Base-by-base conservation (phyloP, 192 early-diverging fungal species). In the Mortierella hygrophila region DNA sequence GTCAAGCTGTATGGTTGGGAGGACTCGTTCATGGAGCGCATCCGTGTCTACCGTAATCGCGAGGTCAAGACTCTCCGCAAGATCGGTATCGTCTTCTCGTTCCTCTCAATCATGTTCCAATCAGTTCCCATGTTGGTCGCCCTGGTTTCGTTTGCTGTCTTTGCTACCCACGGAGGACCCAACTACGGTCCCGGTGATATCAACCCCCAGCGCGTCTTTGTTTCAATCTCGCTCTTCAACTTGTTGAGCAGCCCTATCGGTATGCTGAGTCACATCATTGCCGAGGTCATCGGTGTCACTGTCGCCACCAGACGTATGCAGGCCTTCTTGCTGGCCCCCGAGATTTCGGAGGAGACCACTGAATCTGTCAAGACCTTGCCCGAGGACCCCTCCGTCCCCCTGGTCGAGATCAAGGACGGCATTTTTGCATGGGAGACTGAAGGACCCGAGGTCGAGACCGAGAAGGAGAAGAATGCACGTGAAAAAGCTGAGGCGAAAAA, bases 1-100 rank as follows among this genome's bases (percentile, higher is more conserved):
- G 87, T 90, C 77, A 90, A 90, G 71, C 49, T 90, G 46, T 85
- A 90, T 29, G 89, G 86, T 21, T 90, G 84, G 89, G 76, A 75
- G 35, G 79, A 81, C 23, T 86, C 84, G 0, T 86, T 86, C 54
- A 29, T 44, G 18, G 84, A 86, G 18, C 84, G 84, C 32, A 75
- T 86, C 42, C 69, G 38, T 18, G 49, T 74, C 42, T 86, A 69
- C 76, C 78, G 84, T 47, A 54, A 72, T 26, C 84, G 84, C 5
- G 84, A 86, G 46, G 57, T 86, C 9, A 49, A 60, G 60, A 86
- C 70, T n/a, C 75, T 86, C n/a, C 78, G 84, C 44, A 86, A 78
- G 79, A 86, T 86, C 42, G 84, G 84, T 35, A 18, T 81, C 49
- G 72, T 75, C 35, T 86, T 86, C 52, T 86, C 84, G n/a, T 86